Evolutionary conservation across 1,139 yeast species (phyloP).

Genomic region (Taiozyma sp.): DNA sequence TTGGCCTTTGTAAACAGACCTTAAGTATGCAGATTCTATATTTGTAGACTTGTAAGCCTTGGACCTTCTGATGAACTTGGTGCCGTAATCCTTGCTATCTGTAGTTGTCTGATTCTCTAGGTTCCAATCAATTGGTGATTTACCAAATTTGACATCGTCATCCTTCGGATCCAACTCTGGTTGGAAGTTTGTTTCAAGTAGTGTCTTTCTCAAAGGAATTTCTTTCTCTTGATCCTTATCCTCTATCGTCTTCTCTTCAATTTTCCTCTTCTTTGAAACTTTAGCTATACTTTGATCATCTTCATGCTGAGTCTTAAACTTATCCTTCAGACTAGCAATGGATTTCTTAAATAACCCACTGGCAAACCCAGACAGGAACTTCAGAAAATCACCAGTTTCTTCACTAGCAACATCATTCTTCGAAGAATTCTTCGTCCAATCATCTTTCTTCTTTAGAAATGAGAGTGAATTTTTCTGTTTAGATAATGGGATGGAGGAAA

Average conservation of each 20-base stretch:
- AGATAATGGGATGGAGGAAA: background rate
- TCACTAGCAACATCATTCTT: slow-evolving; percentile 10
- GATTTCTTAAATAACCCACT: background rate
- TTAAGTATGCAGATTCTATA: slow-evolving; percentile 28
- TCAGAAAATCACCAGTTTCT: slow-evolving; percentile 4
- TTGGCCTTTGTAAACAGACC: slow-evolving; percentile 30
- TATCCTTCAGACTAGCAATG: background rate
- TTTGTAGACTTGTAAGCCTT: slow-evolving; percentile 13
- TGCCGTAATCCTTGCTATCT: slow-evolving; percentile 20
- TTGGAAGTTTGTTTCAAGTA: slow-evolving; percentile 5
- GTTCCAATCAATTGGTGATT: slow-evolving; percentile 21
- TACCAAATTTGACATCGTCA: slow-evolving; percentile 14
- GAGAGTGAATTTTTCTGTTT: background rate
- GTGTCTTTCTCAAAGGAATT: slow-evolving; percentile 6
- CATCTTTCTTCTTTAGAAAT: background rate
- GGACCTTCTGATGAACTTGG: slow-evolving; percentile 21
- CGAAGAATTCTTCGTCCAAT: slow-evolving; percentile 2
- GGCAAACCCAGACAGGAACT: background rate
- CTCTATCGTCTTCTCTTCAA: slow-evolving; percentile 3
- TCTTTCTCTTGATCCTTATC: background rate
- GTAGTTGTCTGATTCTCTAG: slow-evolving; percentile 2
- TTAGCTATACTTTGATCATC: background rate
- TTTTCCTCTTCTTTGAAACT: slow-evolving; percentile 12
- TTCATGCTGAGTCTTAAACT: background rate
- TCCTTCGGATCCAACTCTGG: slow-evolving; percentile 13